Conservation (phyloP, 495 filamentous ascomycete species). For the Hyaloscypha bicolor region DNA sequence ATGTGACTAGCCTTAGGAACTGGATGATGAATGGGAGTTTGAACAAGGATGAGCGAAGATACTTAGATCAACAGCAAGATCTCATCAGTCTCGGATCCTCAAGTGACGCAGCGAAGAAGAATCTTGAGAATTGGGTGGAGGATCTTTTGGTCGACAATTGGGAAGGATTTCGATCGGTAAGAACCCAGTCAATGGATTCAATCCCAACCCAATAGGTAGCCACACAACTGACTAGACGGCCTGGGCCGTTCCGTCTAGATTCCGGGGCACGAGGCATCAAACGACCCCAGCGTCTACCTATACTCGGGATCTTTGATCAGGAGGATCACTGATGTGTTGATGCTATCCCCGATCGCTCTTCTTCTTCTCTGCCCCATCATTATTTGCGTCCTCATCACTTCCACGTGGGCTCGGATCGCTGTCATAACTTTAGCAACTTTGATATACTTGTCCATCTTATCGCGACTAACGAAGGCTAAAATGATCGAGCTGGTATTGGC, state of each 20-base stretch:
- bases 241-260: background rate
- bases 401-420: conserved; percentile 30
- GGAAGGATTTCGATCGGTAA: conserved; percentile 32
- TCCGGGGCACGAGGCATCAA: conserved; percentile 25
- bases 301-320: conserved; percentile 33
- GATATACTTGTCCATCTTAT: conserved; percentile 32
- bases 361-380: conserved; percentile 39
- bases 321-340: conserved; percentile 28
- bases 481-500: conserved; percentile 38
- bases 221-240: no score
- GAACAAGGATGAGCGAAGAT: conserved; percentile 35
- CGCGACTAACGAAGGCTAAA: conserved; percentile 33
- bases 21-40: conserved; percentile 35
- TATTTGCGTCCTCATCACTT: conserved; percentile 32
- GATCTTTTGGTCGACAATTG: conserved; percentile 32
- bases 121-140: conserved; percentile 36
- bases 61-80: conserved; percentile 30
- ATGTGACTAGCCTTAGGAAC: conserved; percentile 36
- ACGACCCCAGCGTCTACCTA: conserved; percentile 33
- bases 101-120: conserved; percentile 29
- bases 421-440: conserved; percentile 35
- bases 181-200: background rate
- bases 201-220: conserved; percentile 4
- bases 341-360: conserved; percentile 33
- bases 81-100: conserved; percentile 31